phyloP scores from a whole-genome alignment of 129 eudicot genomes.

The Cynara cardunculus region DNA sequence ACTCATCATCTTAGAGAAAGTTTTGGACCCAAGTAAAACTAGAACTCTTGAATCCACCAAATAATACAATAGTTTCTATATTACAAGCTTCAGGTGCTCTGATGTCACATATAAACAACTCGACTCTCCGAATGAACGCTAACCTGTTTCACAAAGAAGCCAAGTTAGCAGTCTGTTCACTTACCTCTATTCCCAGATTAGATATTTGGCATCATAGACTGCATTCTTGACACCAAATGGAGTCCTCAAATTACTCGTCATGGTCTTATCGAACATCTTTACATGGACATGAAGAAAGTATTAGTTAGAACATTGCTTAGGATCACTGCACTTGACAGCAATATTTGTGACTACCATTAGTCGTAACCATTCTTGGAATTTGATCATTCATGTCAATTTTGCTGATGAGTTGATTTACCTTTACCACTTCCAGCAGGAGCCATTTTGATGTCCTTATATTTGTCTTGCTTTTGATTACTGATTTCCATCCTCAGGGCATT shows the following conservation, averaged over 20 bases:
- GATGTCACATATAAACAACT: too few relatives aligned
- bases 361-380: neutral
- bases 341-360: neutral
- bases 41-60: neutral
- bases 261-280: neutral
- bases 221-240: neutral
- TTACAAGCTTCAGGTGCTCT: neutral
- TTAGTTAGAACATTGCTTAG: neutral
- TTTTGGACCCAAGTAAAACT: neutral
- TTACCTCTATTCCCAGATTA: neutral
- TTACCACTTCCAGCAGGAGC: neutral
- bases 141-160: neutral
- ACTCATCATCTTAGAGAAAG: neutral
- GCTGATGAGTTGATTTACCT: neutral
- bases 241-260: neutral
- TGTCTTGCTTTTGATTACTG: conserved; percentile 19
- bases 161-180: neutral
- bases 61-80: neutral
- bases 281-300: neutral
- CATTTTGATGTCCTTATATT: conserved; percentile 8
- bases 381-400: conserved; percentile 5
- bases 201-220: neutral
- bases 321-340: too few relatives aligned
- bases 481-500: conserved; percentile 29
- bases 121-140: too few relatives aligned